Evolutionary conservation across 2,329 filamentous ascomycete genomes (phyloP).

Genomic region (Aspergillus sp.): DNA sequence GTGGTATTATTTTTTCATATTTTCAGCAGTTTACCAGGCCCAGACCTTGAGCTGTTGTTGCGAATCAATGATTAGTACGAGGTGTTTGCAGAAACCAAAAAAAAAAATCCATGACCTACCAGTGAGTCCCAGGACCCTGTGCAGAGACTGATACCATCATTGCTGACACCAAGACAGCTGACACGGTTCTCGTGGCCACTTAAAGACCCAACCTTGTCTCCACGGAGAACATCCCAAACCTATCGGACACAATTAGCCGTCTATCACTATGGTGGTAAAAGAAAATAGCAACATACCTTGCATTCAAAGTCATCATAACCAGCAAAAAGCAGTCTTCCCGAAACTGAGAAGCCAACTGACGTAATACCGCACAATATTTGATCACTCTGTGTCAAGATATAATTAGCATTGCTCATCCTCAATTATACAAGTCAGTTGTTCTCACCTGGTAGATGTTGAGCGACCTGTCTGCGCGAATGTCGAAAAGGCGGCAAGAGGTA

Average conservation of each 20-base stretch:
- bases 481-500: conserved; percentile 93
- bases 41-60: conserved; percentile 74
- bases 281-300: conserved; percentile 68
- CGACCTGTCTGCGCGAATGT: conserved; percentile 90
- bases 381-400: conserved; percentile 67
- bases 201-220: conserved; percentile 93
- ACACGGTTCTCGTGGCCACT: conserved; percentile 98
- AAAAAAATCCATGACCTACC: conserved; percentile 59
- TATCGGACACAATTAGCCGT: conserved; percentile 40
- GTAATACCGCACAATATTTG: conserved; percentile 98
- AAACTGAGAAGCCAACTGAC: conserved; percentile 96
- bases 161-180: conserved; percentile 97
- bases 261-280: background rate
- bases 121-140: conserved; percentile 99
- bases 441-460: conserved; percentile 67
- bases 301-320: conserved; percentile 99
- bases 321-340: conserved; percentile 89
- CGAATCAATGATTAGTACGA: conserved; percentile 13
- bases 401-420: conserved; percentile 6
- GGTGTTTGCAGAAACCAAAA: background rate
- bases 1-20: conserved; percentile 26
- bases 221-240: conserved; percentile 97
- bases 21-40: conserved; percentile 63
- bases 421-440: conserved; percentile 8
- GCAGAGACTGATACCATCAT: conserved; percentile 98